Conservation (phyloP, 148 eudicot genomes). For the Polygonum aviculare region DNA sequence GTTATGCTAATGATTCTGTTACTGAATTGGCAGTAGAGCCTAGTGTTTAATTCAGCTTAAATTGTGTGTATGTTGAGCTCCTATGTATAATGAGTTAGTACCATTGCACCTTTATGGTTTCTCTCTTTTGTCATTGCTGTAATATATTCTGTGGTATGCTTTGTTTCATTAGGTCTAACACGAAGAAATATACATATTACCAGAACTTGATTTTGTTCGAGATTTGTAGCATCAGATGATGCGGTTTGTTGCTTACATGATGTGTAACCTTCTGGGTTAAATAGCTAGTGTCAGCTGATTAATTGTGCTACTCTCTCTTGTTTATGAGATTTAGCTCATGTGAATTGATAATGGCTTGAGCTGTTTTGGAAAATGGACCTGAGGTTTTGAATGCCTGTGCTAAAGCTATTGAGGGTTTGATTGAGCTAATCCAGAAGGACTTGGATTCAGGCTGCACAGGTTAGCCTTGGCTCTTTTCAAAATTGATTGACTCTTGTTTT, state of each 20-base stretch:
- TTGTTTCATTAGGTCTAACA: neutral
- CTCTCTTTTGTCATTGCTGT: neutral
- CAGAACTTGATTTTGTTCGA: neutral
- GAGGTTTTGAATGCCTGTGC: conserved; percentile 44
- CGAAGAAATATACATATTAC: neutral
- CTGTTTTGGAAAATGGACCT: conserved; percentile 32
- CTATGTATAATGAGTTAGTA: neutral
- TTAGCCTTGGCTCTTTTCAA: conserved; percentile 25
- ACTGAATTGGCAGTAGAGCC: neutral
- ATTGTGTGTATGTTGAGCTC: neutral
- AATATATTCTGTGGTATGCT: neutral
- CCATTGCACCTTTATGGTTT: neutral
- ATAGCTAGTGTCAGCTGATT: no score
- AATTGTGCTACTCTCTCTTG: no score
- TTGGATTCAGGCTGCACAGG: conserved; percentile 50
- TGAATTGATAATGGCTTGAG: conserved; percentile 36
- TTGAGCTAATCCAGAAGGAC: conserved; percentile 59
- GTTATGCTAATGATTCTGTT: neutral
- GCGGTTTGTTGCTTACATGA: neutral
- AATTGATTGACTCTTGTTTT: neutral
- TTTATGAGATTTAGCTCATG: no score
- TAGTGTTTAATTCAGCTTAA: neutral
- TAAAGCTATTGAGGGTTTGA: conserved; percentile 64
- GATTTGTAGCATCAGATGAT: neutral
- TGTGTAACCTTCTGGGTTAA: neutral